phyloP scores from a whole-genome alignment of 768 basidiomycete species.

The Phylloporus arenicola region DNA sequence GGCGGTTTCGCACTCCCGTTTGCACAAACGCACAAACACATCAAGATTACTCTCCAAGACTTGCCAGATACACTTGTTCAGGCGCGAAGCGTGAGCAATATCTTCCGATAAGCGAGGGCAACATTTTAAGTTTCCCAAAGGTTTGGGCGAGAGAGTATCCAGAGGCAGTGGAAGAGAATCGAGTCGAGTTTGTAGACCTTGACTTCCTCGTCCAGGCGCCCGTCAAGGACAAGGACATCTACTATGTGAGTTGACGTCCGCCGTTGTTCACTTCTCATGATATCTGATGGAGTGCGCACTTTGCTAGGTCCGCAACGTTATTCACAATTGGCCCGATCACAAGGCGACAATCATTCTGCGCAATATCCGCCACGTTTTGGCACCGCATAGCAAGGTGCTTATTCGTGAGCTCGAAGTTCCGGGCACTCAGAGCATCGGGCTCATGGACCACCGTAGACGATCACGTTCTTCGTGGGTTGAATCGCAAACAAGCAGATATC shows the following conservation, averaged over 20 bases:
- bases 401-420: constrained; percentile 21
- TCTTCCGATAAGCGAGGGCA: neutral
- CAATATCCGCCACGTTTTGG: constrained; percentile 22
- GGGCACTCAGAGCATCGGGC: neutral
- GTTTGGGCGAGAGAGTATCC: constrained; percentile 24
- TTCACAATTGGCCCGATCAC: constrained; percentile 29
- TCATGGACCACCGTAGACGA: constrained; percentile 16
- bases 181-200: constrained; percentile 26
- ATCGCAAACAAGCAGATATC: constrained; percentile 9
- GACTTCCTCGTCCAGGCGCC: constrained; percentile 30
- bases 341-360: constrained; percentile 16
- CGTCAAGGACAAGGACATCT: constrained; percentile 24
- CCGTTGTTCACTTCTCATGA: neutral
- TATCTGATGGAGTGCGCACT: neutral
- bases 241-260: constrained; percentile 25
- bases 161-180: constrained; percentile 18
- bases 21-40: constrained; percentile 22
- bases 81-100: constrained; percentile 11
- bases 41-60: constrained; percentile 32
- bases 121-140: constrained; percentile 8
- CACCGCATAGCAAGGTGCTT: constrained; percentile 19
- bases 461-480: constrained; percentile 15
- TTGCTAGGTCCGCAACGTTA: constrained; percentile 15
- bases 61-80: constrained; percentile 21
- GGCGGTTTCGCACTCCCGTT: constrained; percentile 30